These are phyloP conservation scores for Globisporangium echinulatum DNA, from an alignment of 352 stramenopile genomes.

Conservation along the genomic window DNA sequence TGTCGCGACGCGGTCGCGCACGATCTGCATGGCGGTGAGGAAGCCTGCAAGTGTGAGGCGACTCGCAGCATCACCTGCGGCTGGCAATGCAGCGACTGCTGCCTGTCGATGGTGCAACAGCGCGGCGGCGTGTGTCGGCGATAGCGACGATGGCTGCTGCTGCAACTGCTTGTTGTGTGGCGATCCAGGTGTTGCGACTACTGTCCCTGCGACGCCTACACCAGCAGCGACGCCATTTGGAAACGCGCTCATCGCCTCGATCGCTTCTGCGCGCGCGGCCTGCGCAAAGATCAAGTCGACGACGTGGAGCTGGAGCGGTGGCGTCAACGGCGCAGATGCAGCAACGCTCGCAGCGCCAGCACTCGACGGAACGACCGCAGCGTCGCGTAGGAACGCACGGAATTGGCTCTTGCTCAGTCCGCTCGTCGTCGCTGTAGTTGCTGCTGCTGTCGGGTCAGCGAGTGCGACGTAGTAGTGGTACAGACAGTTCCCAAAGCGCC, in stretches of 20 bases:
- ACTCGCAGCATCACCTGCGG: not conserved
- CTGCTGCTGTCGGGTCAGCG: constrained; percentile 22
- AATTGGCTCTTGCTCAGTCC: constrained; percentile 67
- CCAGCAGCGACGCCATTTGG: not conserved
- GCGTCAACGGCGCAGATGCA: not conserved
- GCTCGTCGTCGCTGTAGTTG: constrained; percentile 15
- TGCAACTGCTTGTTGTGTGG: constrained; percentile 1
- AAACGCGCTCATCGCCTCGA: constrained; percentile 14
- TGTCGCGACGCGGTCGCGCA: constrained; percentile 43
- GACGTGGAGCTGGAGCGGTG: constrained; percentile 47
- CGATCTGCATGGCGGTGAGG: constrained; percentile 48
- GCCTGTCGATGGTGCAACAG: constrained; percentile 23
- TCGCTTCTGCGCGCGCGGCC: constrained; percentile 27
- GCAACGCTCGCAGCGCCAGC: constrained; percentile 8
- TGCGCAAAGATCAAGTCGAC: constrained; percentile 62
- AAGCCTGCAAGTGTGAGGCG: constrained; percentile 39
- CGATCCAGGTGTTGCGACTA: not conserved
- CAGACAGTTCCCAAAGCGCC: constrained; percentile 57
- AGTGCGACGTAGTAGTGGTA: constrained; percentile 65
- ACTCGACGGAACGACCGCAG: constrained; percentile 25
- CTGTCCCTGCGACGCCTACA: not conserved
- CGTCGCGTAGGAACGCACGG: constrained; percentile 44
- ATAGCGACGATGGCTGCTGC: not conserved
- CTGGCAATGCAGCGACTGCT: not conserved
- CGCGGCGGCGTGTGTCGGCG: constrained; percentile 10